phyloP scores from a whole-genome alignment of 1,284 basidiomycete genomes.

The Sutorius eximius region DNA sequence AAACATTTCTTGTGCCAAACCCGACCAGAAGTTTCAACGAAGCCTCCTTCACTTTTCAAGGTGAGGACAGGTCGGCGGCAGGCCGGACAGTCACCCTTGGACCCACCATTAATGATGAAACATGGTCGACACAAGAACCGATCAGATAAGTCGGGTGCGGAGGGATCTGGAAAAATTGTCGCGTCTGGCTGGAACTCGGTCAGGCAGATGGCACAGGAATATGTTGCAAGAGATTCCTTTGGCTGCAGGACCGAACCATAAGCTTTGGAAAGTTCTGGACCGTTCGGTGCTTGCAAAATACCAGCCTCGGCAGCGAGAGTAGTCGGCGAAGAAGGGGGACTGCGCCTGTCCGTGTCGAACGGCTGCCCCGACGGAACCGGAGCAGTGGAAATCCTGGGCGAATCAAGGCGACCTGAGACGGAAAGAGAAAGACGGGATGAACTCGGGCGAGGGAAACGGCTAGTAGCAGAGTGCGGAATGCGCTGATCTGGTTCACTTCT shows the following conservation, averaged over 20 bases:
- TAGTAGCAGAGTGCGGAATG: slow-evolving; percentile 31
- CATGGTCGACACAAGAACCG: slow-evolving; percentile 73
- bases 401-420: slow-evolving; percentile 50
- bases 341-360: slow-evolving; percentile 21
- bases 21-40: slow-evolving; percentile 63
- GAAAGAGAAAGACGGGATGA: slow-evolving; percentile 35
- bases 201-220: slow-evolving; percentile 66
- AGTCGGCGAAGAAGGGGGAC: slow-evolving; percentile 39
- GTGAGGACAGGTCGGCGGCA: slow-evolving; percentile 70
- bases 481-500: slow-evolving; percentile 9
- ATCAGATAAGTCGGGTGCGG: slow-evolving; percentile 38
- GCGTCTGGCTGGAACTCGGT: slow-evolving; percentile 71
- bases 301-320: slow-evolving; percentile 42
- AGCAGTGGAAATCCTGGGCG: slow-evolving; percentile 57
- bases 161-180: slow-evolving; percentile 78
- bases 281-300: slow-evolving; percentile 61
- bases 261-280: slow-evolving; percentile 70
- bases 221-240: slow-evolving; percentile 65
- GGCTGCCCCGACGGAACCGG: slow-evolving; percentile 58
- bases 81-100: slow-evolving; percentile 65
- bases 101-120: slow-evolving; percentile 68
- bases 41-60: slow-evolving; percentile 73
- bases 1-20: slow-evolving; percentile 82
- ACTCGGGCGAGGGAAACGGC: slow-evolving; percentile 52
- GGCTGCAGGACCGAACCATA: slow-evolving; percentile 80